phyloP scores from a whole-genome alignment of 176 grass and related monocot genomes.

The Bolboschoenus planiculmis region DNA sequence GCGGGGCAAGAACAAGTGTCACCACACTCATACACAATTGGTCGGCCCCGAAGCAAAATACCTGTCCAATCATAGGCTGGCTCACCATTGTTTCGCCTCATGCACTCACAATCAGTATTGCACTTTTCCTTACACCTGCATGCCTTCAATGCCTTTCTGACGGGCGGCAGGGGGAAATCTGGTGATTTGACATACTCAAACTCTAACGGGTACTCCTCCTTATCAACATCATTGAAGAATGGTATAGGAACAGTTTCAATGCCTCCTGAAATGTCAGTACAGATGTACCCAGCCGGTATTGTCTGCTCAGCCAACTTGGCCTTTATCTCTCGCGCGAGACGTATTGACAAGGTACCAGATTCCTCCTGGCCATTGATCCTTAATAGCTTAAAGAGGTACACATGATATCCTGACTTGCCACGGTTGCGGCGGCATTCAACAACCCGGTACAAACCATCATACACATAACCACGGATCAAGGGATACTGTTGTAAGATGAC shows the following conservation, averaged over 20 bases:
- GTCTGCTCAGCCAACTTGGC: slow-evolving; percentile 18
- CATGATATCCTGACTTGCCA: slow-evolving; percentile 51
- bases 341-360: slow-evolving; percentile 45
- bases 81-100: slow-evolving; percentile 32
- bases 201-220: slow-evolving; percentile 34
- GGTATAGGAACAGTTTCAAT: slow-evolving; percentile 36
- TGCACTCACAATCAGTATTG: slow-evolving; percentile 38
- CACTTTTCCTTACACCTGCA: slow-evolving; percentile 36
- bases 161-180: slow-evolving; percentile 17
- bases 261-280: slow-evolving; percentile 51
- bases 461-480: slow-evolving; percentile 51
- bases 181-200: slow-evolving; percentile 44
- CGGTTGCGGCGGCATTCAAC: slow-evolving; percentile 34
- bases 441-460: slow-evolving; percentile 81
- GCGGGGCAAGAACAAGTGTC: slow-evolving; percentile 40
- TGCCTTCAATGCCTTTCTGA: slow-evolving; percentile 16
- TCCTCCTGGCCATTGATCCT: slow-evolving; percentile 46
- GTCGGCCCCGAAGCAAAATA: slow-evolving; percentile 50
- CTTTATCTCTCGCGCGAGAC: slow-evolving; percentile 44
- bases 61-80: slow-evolving; percentile 43
- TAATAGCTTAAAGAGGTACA: slow-evolving; percentile 63
- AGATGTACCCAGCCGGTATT: slow-evolving; percentile 39
- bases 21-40: slow-evolving; percentile 77
- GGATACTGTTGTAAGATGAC: slow-evolving; percentile 30
- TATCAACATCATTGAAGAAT: slow-evolving; percentile 54